Percentiles rank a stretch among this genome's conserved stretches.
phyloP scores from a whole-genome alignment of 1,284 basidiomycete species.

The Xanthoconium separans region DNA sequence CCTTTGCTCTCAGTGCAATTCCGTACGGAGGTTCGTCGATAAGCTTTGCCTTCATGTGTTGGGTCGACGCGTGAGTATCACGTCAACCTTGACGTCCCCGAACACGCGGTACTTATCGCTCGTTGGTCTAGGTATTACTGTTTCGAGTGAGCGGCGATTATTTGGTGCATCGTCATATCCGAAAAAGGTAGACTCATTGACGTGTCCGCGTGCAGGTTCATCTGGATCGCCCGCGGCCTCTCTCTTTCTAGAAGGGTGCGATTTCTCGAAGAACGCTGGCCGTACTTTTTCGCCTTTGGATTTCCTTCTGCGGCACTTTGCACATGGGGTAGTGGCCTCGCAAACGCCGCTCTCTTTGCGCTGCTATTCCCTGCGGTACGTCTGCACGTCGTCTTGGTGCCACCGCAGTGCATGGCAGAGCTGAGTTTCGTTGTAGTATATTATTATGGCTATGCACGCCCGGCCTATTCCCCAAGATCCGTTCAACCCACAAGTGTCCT shows the following conservation, averaged over 20 bases:
- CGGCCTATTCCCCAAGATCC: constrained; percentile 66
- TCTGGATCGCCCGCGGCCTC: constrained; percentile 73
- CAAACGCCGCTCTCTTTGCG: constrained; percentile 76
- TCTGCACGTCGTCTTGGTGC: constrained; percentile 15
- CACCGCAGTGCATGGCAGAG: constrained; percentile 10
- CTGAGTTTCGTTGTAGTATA: constrained; percentile 50
- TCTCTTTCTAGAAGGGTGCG: constrained; percentile 66
- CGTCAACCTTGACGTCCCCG: background rate
- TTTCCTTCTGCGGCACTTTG: constrained; percentile 67
- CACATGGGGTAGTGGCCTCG: constrained; percentile 67
- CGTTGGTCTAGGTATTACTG: constrained; percentile 68
- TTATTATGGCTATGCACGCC: constrained; percentile 76
- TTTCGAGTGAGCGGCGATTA: constrained; percentile 64
- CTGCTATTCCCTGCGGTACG: constrained; percentile 73
- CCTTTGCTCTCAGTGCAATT: constrained; percentile 59
- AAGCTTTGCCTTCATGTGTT: constrained; percentile 74
- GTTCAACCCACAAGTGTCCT: constrained; percentile 54
- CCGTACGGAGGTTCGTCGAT: constrained; percentile 60
- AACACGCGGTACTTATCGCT: constrained; percentile 2
- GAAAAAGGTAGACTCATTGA: constrained; percentile 6
- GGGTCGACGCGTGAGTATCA: constrained; percentile 75
- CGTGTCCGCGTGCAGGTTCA: constrained; percentile 48
- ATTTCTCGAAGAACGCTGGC: constrained; percentile 82
- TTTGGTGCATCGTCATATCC: background rate
- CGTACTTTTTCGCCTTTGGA: constrained; percentile 83